Evolutionary conservation across 2,329 filamentous ascomycete genomes (phyloP), one percentile per base, ranked within the genome.

Genomic region (Talaromyces sp.): DNA sequence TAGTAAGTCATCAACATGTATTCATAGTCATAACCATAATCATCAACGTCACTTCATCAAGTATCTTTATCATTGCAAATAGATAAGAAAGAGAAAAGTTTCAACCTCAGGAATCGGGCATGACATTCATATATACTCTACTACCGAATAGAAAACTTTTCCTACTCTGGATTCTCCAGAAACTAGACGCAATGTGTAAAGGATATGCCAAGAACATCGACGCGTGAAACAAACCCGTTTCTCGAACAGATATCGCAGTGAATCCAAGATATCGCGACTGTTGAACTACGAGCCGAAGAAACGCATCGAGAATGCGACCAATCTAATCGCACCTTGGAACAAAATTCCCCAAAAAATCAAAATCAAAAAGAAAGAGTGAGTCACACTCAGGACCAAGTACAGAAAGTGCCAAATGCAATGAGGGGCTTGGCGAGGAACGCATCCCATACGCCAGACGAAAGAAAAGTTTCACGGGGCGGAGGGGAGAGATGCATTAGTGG

Each of bases 51-150:
- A 37, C 31, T n/a, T 24, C 54, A 39, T 57, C 33, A 45, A 19
- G 14, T 19, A 59, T 59, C 19, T 45, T 45, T 27, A 9, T 58
- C 3, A 27, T 31, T 24, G 33, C 19, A 22, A 41, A 6, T 57
- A 43, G 11, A 24, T 16, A 27, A 58, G 24, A 13, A 43, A 58
- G 13, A 58, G 35, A 58, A 31, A 58, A 39, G 35, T 8, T 6
- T 31, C 56, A 59, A 45, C 56, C 37, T 59, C 22, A 45, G 22
- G 45, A 43, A 27, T 59, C 56, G 56, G 56, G 56, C 56, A 59
- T 45, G 56, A 52, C 49, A 2, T 52, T 33, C 14, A 59, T 59
- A 59, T 59, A 59, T 58, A 58, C 33, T n/a, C 14, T 43, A 14
- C 19, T 27, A 16, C n/a, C 47, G 10, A n/a, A 33, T 6, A 16